Percentiles rank a stretch among this genome's conserved stretches.
phyloP scores from a whole-genome alignment of 2,329 filamentous ascomycete species.

The Colletotrichum aenigma region DNA sequence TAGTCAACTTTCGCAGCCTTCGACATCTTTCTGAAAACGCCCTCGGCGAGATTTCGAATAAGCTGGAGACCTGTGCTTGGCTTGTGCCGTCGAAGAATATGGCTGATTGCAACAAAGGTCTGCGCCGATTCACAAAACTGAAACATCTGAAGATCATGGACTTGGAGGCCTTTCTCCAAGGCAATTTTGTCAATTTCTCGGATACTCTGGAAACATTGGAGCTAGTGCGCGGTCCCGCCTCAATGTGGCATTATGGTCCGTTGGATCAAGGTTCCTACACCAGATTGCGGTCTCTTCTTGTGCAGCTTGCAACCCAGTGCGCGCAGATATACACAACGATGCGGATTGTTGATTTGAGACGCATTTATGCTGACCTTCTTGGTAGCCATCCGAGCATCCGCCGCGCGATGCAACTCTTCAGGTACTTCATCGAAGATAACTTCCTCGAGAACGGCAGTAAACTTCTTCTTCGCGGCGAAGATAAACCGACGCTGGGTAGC shows the following conservation, averaged over 20 bases:
- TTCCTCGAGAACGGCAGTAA: neutral
- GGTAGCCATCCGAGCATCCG: neutral
- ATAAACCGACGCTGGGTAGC: neutral
- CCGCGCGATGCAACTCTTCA: neutral
- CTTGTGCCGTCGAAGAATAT: neutral
- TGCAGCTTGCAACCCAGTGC: neutral
- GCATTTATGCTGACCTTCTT: neutral
- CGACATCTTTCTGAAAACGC: neutral
- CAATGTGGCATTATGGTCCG: neutral
- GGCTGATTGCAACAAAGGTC: neutral
- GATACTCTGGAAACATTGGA: neutral
- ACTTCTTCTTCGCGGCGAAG: neutral
- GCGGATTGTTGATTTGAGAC: neutral
- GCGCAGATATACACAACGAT: neutral
- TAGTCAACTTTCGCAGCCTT: neutral
- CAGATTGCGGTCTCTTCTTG: neutral
- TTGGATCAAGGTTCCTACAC: neutral
- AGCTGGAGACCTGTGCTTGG: neutral
- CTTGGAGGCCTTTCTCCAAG: neutral
- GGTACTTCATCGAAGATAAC: neutral
- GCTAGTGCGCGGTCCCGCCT: neutral
- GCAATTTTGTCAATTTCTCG: neutral
- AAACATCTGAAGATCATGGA: neutral
- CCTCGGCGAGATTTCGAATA: neutral
- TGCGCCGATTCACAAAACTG: neutral